Evolutionary conservation across 148 eudicot species (phyloP), one percentile per base, ranked within the genome.

Genomic region (Diospyros lotus): DNA sequence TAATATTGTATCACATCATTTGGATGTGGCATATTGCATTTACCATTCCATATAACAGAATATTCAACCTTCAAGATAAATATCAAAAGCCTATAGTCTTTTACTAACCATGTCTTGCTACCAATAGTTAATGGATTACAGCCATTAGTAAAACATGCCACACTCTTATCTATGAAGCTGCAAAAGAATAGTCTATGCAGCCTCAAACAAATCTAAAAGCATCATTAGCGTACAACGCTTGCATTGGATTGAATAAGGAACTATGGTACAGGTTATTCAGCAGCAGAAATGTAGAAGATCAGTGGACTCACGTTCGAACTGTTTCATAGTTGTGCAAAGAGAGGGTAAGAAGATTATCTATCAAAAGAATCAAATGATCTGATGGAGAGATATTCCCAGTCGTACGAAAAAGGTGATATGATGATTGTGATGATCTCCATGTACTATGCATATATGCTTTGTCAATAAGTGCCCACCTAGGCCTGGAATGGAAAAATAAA

Each of bases 361-460:
- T 83, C 79, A 95, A 81, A 79, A 78, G 81, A 59, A 81, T 75
- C 55, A 89, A 88, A 74, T 83, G 83, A 54, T 85, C 86, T 66
- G 99, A 88, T 40, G 99, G 96, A 84, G 77, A 78, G 54, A 88
- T 79, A 76, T 85, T 83, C 54, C 80, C 85, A 75, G 84, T 88
- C 17, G 91, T 86, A 65, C 97, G 92, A 72, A 82, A 92, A 76
- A 91, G 85, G 87, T 95, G 97, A 82, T 86, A 95, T 67, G 96
- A 84, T 82, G 97, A 86, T 60, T 95, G 99, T 71, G 99, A 95
- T 65, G 96, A 81, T 84, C 99, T 88, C 99, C 97, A 92, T 6
- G 96, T 95, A 79, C 75, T 83, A 79, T 92, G 99, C 99, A 95
- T 89, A 80, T 90, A 88, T 68, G 96, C 85, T 87, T 90, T 95